These are phyloP conservation scores for Beauveria australis DNA, from an alignment of 2,329 filamentous ascomycete species.

Conservation along the genomic window DNA sequence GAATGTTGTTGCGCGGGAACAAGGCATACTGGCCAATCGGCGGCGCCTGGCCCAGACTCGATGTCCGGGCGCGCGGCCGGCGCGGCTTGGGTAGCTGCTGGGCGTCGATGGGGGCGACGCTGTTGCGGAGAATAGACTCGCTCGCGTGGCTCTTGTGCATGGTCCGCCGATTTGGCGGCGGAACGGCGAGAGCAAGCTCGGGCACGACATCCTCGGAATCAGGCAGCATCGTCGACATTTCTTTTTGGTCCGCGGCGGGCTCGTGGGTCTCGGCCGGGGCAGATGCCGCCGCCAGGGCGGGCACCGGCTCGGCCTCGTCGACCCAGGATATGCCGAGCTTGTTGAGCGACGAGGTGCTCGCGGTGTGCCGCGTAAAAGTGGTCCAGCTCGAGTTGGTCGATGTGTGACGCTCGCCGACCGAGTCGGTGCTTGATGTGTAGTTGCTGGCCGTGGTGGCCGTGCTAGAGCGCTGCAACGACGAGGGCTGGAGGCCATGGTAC, in stretches of 20 bases:
- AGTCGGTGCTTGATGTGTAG: slow-evolving; percentile 36
- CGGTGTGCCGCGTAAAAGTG: slow-evolving; percentile 44
- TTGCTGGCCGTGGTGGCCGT: slow-evolving; percentile 46
- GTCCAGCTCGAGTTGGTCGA: slow-evolving; percentile 47
- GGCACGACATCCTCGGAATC: slow-evolving; percentile 24
- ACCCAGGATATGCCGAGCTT: slow-evolving; percentile 24
- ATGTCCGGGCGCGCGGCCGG: slow-evolving; percentile 36
- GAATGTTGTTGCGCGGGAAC: slow-evolving; percentile 32
- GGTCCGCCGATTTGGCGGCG: slow-evolving; percentile 16
- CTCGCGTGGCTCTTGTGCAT: slow-evolving; percentile 30
- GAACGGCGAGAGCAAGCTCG: slow-evolving; percentile 25
- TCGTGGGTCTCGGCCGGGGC: neutral
- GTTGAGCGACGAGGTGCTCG: slow-evolving; percentile 40
- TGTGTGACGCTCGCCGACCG: slow-evolving; percentile 41
- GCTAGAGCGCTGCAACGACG: slow-evolving; percentile 39
- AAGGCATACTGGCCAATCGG: slow-evolving; percentile 40
- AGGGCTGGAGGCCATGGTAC: slow-evolving; percentile 16
- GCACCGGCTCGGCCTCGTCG: slow-evolving; percentile 24
- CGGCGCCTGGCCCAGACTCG: slow-evolving; percentile 36
- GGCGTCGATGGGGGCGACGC: slow-evolving; percentile 21
- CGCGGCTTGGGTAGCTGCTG: slow-evolving; percentile 23
- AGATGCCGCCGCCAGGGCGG: slow-evolving; percentile 6
- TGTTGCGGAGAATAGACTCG: slow-evolving; percentile 26
- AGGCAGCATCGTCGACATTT: slow-evolving; percentile 17
- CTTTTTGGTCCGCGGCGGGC: slow-evolving; percentile 11